Base-by-base conservation (phyloP, 495 filamentous ascomycete genomes). In the Hypoxylon perforatum region DNA sequence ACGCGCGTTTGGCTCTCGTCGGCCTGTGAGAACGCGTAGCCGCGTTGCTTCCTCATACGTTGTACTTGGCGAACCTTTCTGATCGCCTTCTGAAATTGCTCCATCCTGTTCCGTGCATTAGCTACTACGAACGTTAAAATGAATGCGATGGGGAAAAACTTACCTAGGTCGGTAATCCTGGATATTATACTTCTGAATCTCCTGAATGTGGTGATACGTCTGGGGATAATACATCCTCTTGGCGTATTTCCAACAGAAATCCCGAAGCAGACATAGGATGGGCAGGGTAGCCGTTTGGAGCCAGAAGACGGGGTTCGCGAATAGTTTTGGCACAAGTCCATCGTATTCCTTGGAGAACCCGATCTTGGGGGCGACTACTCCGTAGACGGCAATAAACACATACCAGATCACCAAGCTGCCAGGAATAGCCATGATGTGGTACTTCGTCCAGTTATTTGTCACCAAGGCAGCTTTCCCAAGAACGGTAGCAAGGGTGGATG, bases 181-280 rank as follows among this genome's bases (percentile, higher is more conserved):
- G 54, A 99, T 96, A 71, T 99, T 99, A 81, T 97, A 99, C 78
- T 99, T 99, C 77, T 99, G 96, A 66, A 99, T 99, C 79, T 99
- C 96, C 80, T 99, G 96, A 44, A 99, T 92, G 76, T 99, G 96
- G 70, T 99, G 96, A 72, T 99, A 99, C 30, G 92, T 86, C 80
- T 97, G 91, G 38, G 96, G 96, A 60, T 87, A 89, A 80, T 97
- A 97, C 91, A 99, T 96, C 38, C 96, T 89, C 81, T 96, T 97
- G 63, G 88, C 89, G 71, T 92, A 94, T 74, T 91, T 91, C 88
- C 76, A 87, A 15, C 91, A 87, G 75, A 96, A 93, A 76, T 99
- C 96, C 65, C 96, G 83, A 22, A 92, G 78, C n/a, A 98, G 84
- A 75, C 93, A 97, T 35, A 98, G 72, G 10, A 88, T 82, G 1